Conservation (phyloP, 805 yeast species). For the Hanseniaspora pseudoguilliermondii region DNA sequence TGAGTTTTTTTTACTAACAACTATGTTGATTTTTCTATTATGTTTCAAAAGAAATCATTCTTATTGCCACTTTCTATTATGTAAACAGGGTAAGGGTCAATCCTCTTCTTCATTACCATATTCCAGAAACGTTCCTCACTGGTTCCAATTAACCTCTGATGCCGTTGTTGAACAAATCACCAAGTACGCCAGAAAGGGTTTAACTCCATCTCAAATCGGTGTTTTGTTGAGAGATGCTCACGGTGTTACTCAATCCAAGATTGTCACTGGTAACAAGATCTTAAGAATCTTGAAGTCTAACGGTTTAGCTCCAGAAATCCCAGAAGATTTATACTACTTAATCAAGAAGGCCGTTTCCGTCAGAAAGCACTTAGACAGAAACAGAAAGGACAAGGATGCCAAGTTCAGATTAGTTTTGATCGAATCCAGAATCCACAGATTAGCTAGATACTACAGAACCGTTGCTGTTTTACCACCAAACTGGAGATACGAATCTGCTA, state of each 20-base stretch:
- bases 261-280: constrained; percentile 98
- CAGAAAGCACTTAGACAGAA: constrained; percentile 99
- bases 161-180: constrained; percentile 93
- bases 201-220: constrained; percentile 99
- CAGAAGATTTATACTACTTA: constrained; percentile 98
- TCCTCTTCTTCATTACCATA: constrained; percentile 98
- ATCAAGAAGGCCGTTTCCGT: constrained; percentile 99
- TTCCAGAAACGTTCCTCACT: constrained; percentile 96
- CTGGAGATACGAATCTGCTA: constrained; percentile 99
- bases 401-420: constrained; percentile 99
- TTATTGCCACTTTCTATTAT: neutral
- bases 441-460: constrained; percentile 99
- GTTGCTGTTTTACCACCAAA: constrained; percentile 98
- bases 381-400: constrained; percentile 99
- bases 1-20: constrained; percentile 12
- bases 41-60: neutral
- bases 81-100: constrained; percentile 89
- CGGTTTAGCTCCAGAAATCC: constrained; percentile 99
- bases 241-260: constrained; percentile 96
- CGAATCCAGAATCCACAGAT: constrained; percentile 99
- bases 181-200: constrained; percentile 99
- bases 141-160: constrained; percentile 96
- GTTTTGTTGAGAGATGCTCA: constrained; percentile 98
- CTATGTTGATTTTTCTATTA: neutral
- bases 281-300: constrained; percentile 97